Evolutionary conservation across 805 yeast genomes (phyloP).

Genomic region (Sugiyamaella marilandica): DNA sequence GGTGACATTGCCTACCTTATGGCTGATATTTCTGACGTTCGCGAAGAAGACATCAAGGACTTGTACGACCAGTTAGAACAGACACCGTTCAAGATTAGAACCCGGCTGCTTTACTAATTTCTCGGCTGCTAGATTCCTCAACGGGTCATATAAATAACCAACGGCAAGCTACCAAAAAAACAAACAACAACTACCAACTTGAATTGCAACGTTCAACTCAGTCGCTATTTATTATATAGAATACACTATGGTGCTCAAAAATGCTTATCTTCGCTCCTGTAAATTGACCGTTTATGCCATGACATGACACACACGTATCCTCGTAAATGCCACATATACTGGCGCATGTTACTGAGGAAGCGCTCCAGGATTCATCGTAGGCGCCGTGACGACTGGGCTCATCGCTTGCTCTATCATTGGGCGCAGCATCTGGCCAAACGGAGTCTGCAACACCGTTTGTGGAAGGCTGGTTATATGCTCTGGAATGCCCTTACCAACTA

Average conservation of each 20-base stretch:
- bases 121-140: slow-evolving; percentile 1
- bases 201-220: slow-evolving; percentile 9
- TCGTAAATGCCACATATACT: too few relatives aligned
- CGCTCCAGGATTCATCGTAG: slow-evolving; percentile 13
- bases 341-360: not conserved
- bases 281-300: too few relatives aligned
- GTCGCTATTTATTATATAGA: slow-evolving; percentile 7
- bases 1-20: slow-evolving; percentile 95
- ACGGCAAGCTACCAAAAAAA: not conserved
- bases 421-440: slow-evolving; percentile 46
- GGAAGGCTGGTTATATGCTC: slow-evolving; percentile 50
- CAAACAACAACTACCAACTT: not conserved
- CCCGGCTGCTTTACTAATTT: slow-evolving; percentile 78
- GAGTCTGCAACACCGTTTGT: slow-evolving; percentile 45
- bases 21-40: slow-evolving; percentile 93
- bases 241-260: not conserved
- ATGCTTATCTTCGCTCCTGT: too few relatives aligned
- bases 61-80: slow-evolving; percentile 80
- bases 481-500: slow-evolving; percentile 54
- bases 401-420: slow-evolving; percentile 32
- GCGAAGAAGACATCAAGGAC: slow-evolving; percentile 72
- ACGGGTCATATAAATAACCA: slow-evolving; percentile 1
- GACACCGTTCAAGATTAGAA: slow-evolving; percentile 86
- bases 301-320: too few relatives aligned
- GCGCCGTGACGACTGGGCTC: slow-evolving; percentile 19